Base-by-base conservation (phyloP, 805 yeast species). In the Saccharomycopsis amapae region DNA sequence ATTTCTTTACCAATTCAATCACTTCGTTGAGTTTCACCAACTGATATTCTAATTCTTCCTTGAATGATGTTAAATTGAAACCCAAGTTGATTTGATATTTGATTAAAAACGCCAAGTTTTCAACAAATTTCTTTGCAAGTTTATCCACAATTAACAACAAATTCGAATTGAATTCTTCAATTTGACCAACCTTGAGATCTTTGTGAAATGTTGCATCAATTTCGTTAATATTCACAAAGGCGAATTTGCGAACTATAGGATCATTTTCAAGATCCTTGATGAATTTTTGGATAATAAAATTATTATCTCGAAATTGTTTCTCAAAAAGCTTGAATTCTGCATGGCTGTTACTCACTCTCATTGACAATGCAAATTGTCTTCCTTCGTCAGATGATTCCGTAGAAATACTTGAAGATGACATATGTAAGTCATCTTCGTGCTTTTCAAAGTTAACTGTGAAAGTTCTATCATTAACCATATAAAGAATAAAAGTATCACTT, bases 21-120 rank as follows among this genome's bases (percentile, higher is more conserved):
- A 37, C 24, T 19, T 31, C 45, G 15, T 39, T 31, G 9, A 43
- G 24, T 30, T 43, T 48, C 9, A 25, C 15, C 4, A 48, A 23
- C 23, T 48, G 47, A 12, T 36, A 34, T 36, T 48, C 51, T n/a
- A 48, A 35, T 30, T 48, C 51, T 13, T 36, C 12, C 20, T 48
- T 48, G 2, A 38, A 36, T 6, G 24, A 13, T 9, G 25, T 15
- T 15, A 44, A 35, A 15, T 19, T 40, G 18, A 17, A 10, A n/a
- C 19, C 31, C 28, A 48, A 40, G 15, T n/a, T n/a, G 10, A 34
- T 15, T 19, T 48, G 51, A 36, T 39, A 48, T 20, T 24, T 30
- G 4, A 39, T 19, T 19, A 48, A 40, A 37, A 38, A 41, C 2
- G 19, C 3, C 15, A 46, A 17, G 15, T 46, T 40, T 13, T 37